phyloP scores from a whole-genome alignment of 1,139 yeast species.

The Pichia norvegensis region DNA sequence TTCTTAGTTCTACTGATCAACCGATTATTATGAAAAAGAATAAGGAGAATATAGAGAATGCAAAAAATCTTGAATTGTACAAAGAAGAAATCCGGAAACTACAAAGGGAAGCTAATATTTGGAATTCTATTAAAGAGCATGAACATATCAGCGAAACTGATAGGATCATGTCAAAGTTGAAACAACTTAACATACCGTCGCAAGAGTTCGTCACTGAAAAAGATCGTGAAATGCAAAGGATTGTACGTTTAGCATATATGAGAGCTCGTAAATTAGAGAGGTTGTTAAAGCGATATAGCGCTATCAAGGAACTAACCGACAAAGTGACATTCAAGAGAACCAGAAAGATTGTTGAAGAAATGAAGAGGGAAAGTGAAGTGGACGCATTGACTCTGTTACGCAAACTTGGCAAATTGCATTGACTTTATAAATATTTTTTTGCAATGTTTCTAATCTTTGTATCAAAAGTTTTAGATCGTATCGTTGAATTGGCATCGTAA shows the following conservation, averaged over 20 bases:
- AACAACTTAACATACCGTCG: not conserved
- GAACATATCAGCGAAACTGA: constrained; percentile 1
- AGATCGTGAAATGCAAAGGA: not conserved
- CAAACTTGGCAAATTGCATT: constrained; percentile 12
- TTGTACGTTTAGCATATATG: not conserved
- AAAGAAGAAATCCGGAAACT: constrained; percentile 38
- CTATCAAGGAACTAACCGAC: not conserved
- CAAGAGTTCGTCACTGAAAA: not conserved
- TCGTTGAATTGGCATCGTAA: constrained; percentile 68
- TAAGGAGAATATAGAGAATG: constrained; percentile 47
- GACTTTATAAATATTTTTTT: constrained; percentile 44
- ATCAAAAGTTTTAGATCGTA: constrained; percentile 71
- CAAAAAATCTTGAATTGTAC: constrained; percentile 39
- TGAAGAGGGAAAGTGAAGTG: constrained; percentile 14
- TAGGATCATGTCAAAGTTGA: not conserved
- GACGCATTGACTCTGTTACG: constrained; percentile 25
- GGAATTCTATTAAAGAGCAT: constrained; percentile 5
- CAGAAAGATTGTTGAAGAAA: constrained; percentile 5
- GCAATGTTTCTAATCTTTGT: constrained; percentile 64
- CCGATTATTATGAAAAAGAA: constrained; percentile 41
- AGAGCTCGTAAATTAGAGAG: constrained; percentile 1
- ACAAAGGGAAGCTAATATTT: constrained; percentile 34
- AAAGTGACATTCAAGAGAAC: constrained; percentile 1
- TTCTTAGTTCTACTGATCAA: constrained; percentile 10
- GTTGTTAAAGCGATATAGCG: not conserved